Evolutionary conservation across 1,284 basidiomycete species (phyloP), one percentile per base, ranked within the genome.

Genomic region (Porogramme epimiltina): DNA sequence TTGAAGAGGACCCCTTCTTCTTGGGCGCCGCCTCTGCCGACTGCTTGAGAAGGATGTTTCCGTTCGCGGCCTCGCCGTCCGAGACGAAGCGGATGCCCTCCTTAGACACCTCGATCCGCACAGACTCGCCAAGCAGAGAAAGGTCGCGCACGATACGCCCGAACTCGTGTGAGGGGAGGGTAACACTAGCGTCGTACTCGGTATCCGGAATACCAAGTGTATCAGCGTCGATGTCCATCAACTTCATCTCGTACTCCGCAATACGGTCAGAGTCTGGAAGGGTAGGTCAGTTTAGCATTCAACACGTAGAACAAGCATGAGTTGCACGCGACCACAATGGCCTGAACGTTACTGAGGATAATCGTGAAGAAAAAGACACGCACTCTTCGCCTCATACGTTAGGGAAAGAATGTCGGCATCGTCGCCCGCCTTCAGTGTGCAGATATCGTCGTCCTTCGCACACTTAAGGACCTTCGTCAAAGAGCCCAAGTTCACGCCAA

Each of bases 171-270:
- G 94, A 86, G 8, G 91, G 84, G 84, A 99, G 88, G 26, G 87
- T 89, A 50, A 99, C 87, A 47, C 91, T 89, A 18, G 94, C 93
- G 66, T 99, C 96, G 72, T 99, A 99, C 56, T 95, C 90, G 2
- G 97, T 99, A 62, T 98, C 95, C n/a, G 97, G 97, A 64, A 99
- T 98, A 46, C 92, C 91, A 49, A 99, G 89, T 52, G 88, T 89
- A 73, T 99, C 97, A 31, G 91, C 80, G 72, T 99, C 96, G 65
- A 99, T 99, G 67, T 99, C 97, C 95, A 99, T 98, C 49, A 99
- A 85, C 73, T 98, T 99, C 88, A 99, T 93, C 66, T 98, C 95
- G 74, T 98, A 99, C 70, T 99, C 94, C 22, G 94, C 95, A 49
- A 99, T 89, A 50, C 97, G 87, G 72, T 98, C 96, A 10, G 90